Conservation (phyloP, 257 asterid species). For the Lycium ferocissimum region DNA sequence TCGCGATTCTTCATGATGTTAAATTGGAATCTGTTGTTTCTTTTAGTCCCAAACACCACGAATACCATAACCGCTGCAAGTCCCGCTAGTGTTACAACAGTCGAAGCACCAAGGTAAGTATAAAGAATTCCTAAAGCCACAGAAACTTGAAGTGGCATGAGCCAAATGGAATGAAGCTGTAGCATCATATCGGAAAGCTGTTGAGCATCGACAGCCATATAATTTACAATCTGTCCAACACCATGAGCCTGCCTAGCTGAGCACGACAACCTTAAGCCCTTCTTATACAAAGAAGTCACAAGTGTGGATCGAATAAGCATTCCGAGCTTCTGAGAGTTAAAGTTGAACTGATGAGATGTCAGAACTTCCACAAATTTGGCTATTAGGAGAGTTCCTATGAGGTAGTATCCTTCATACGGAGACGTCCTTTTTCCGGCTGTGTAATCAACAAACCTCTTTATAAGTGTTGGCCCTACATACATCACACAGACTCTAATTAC, state of each 20-base stretch:
- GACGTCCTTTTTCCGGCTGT: conserved; percentile 69
- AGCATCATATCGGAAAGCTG: conserved; percentile 96
- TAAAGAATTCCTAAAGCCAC: conserved; percentile 74
- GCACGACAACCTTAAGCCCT: conserved; percentile 80
- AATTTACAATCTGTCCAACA: conserved; percentile 90
- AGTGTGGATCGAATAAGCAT: conserved; percentile 84
- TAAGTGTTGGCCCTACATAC: conserved; percentile 82
- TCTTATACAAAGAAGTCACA: conserved; percentile 74
- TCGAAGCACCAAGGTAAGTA: conserved; percentile 62
- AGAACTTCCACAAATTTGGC: conserved; percentile 84
- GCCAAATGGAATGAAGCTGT: conserved; percentile 82
- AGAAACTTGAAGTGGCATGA: conserved; percentile 77
- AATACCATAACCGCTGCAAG: conserved; percentile 56
- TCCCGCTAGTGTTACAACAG: conserved; percentile 59
- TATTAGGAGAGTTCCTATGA: conserved; percentile 57
- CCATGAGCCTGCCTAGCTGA: conserved; percentile 93
- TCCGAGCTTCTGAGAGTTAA: conserved; percentile 85
- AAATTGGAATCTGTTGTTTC: conserved; percentile 70
- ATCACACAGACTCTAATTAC: conserved; percentile 72
- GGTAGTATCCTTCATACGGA: conserved; percentile 75
- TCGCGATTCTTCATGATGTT: conserved; percentile 81
- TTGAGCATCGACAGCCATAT: conserved; percentile 97
- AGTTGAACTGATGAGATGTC: conserved; percentile 86
- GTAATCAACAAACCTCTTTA: conserved; percentile 72
- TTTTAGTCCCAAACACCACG: conserved; percentile 58